Percentiles rank a stretch among this genome's conserved stretches.
Evolutionary conservation across 169 alveolate species (phyloP).

Genomic region (Sarcocystis neurona): DNA sequence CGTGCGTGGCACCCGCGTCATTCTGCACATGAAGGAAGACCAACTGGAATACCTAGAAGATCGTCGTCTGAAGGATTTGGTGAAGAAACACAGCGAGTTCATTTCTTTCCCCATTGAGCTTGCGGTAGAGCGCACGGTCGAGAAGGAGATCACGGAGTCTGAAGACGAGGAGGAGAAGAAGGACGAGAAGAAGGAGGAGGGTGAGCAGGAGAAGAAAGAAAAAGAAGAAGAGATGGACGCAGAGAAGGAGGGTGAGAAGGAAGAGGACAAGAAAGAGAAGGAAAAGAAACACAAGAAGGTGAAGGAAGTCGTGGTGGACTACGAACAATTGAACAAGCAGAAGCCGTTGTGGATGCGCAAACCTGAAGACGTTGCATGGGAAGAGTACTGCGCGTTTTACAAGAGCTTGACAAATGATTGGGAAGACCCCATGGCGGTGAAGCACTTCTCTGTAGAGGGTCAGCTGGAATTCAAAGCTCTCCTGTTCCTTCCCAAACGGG

Average conservation of each 20-base stretch:
- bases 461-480: slow-evolving; percentile 99
- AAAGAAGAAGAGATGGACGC: slow-evolving; percentile 80
- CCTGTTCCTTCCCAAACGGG: slow-evolving; percentile 98
- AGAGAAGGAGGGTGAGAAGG: slow-evolving; percentile 78
- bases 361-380: slow-evolving; percentile 98
- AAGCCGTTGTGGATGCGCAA: slow-evolving; percentile 99
- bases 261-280: slow-evolving; percentile 86
- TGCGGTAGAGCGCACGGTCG: slow-evolving; percentile 95
- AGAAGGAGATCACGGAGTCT: slow-evolving; percentile 97
- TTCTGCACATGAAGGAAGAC: slow-evolving; percentile 96
- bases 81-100: slow-evolving; percentile 99
- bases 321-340: slow-evolving; percentile 97
- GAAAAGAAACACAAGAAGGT: slow-evolving; percentile 97
- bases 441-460: slow-evolving; percentile 98
- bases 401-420: slow-evolving; percentile 98
- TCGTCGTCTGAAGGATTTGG: slow-evolving; percentile 96
- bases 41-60: slow-evolving; percentile 96
- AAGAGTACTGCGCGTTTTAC: slow-evolving; percentile 98
- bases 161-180: slow-evolving; percentile 92
- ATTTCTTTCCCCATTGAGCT: slow-evolving; percentile 98
- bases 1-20: slow-evolving; percentile 96
- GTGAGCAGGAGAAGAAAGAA: slow-evolving; percentile 76
- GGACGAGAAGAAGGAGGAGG: slow-evolving; percentile 75
- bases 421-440: slow-evolving; percentile 99
- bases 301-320: slow-evolving; percentile 95